These are phyloP conservation scores for Starmera quercuum DNA, from an alignment of 805 yeast genomes.

Conservation along the genomic window DNA sequence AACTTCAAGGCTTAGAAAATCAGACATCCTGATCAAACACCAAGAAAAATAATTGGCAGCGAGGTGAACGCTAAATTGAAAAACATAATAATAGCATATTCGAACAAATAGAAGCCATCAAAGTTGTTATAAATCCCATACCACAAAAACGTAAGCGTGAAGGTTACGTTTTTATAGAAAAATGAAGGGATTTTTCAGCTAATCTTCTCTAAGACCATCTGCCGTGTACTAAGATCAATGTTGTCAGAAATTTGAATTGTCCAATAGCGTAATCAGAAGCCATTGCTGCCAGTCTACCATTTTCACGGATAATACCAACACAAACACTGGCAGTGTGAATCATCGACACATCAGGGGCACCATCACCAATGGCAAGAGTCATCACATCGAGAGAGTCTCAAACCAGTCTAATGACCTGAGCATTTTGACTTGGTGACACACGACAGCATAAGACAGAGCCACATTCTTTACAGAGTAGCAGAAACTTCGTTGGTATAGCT, in stretches of 20 bases:
- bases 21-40: constrained; percentile 79
- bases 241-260: constrained; percentile 65
- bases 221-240: constrained; percentile 68
- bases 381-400: constrained; percentile 66
- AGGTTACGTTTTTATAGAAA: constrained; percentile 72
- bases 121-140: constrained; percentile 67
- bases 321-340: constrained; percentile 75
- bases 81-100: constrained; percentile 73
- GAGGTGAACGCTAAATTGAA: constrained; percentile 80
- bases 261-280: constrained; percentile 82
- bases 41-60: constrained; percentile 69
- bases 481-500: constrained; percentile 45
- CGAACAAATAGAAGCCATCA: constrained; percentile 75
- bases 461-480: constrained; percentile 70
- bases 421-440: constrained; percentile 80
- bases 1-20: constrained; percentile 56
- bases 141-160: constrained; percentile 71
- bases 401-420: constrained; percentile 66
- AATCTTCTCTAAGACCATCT: constrained; percentile 80
- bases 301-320: constrained; percentile 79
- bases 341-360: constrained; percentile 87
- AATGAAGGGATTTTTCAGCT: constrained; percentile 76
- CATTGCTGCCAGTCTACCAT: constrained; percentile 86
- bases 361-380: constrained; percentile 82
- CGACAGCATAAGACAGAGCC: constrained; percentile 75